Base-by-base conservation (phyloP, 495 filamentous ascomycete genomes). In the Aspergillus indologenus region DNA sequence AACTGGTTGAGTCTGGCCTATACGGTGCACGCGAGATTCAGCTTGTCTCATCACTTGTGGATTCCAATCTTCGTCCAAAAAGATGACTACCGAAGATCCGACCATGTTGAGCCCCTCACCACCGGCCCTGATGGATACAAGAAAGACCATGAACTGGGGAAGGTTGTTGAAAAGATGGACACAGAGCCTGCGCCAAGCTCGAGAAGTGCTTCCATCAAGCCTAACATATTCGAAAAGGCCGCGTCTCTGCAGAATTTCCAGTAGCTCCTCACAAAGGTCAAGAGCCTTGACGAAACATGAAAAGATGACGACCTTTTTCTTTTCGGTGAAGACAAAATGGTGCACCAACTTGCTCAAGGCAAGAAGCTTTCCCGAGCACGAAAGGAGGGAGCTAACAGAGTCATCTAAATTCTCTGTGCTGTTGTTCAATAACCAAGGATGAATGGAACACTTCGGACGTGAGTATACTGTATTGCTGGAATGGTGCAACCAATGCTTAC, bases 11-110 rank as follows among this genome's bases (percentile, higher is more conserved):
- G 69, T 80, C 64, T 87, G 84, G 0, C 84, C 84, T 42, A 87
- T 84, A 0, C 84, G 70, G 61, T 86, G 82, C 1, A 83, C 83
- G 12, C 84, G 73, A 21, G 83, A 79, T 61, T 86, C 83, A 0
- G 84, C 84, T 59, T 87, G 84, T 3, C 82, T 60, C 54, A 77
- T 84, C 11, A 84, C 73, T 59, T 87, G 85, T 0, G 86, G 86
- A 44, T 88, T 88, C 83, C 83, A 88, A 58, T 88, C 85, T 15
- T 83, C 78, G 44, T 89, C 86, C 3, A 88, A 66, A 62, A 89
- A 85, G 17, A 88, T 73, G 1, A 88, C 83, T 54, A 83, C 81
- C 5, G 78, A 82, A 0, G 85, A 83, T 31, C 79, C 73, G 3
- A 82, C 79, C 0, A 88, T 69, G 59, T 87, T 89, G 43, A 88